A percentile compares a stretch with the other conserved stretches of the same genome.
phyloP scores from a whole-genome alignment of 108 stramenopile species.

The Craspedostauros australis region DNA sequence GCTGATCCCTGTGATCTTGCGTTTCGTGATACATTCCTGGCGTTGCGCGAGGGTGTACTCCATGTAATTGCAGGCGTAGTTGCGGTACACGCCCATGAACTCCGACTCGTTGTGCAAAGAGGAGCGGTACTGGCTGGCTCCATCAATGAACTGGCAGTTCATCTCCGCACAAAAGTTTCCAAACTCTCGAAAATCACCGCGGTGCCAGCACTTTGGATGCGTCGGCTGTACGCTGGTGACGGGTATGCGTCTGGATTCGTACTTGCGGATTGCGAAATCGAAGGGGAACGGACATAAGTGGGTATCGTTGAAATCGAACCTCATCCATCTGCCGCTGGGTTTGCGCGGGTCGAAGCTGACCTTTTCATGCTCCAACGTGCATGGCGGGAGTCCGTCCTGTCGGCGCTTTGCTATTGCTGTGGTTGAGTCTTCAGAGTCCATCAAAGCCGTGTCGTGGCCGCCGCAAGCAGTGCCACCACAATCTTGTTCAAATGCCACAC shows the following conservation, averaged over 20 bases:
- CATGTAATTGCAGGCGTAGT: slow-evolving; percentile 17
- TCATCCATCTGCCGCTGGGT: no score
- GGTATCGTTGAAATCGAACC: no score
- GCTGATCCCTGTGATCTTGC: slow-evolving; percentile 12
- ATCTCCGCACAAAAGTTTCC: slow-evolving; percentile 16
- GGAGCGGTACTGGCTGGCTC: slow-evolving; percentile 14
- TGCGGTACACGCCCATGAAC: slow-evolving; percentile 24
- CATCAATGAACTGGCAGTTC: slow-evolving; percentile 8
- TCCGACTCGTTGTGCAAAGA: slow-evolving; percentile 5
- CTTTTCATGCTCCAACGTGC: background rate
- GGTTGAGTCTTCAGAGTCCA: background rate
- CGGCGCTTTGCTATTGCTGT: background rate
- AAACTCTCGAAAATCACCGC: slow-evolving; percentile 26
- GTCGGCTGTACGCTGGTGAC: no score
- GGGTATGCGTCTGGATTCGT: no score
- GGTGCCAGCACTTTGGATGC: slow-evolving; percentile 30
- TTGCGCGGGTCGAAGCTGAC: no score
- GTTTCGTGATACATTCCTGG: slow-evolving; percentile 16
- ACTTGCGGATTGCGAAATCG: no score
- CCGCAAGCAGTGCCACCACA: no score
- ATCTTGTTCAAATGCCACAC: background rate
- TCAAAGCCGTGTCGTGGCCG: no score
- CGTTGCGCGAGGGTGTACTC: slow-evolving; percentile 17
- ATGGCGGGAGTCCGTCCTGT: background rate
- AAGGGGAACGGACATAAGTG: no score